Base-by-base conservation (phyloP, 140 eudicot genomes). In the Cichorium intybus region DNA sequence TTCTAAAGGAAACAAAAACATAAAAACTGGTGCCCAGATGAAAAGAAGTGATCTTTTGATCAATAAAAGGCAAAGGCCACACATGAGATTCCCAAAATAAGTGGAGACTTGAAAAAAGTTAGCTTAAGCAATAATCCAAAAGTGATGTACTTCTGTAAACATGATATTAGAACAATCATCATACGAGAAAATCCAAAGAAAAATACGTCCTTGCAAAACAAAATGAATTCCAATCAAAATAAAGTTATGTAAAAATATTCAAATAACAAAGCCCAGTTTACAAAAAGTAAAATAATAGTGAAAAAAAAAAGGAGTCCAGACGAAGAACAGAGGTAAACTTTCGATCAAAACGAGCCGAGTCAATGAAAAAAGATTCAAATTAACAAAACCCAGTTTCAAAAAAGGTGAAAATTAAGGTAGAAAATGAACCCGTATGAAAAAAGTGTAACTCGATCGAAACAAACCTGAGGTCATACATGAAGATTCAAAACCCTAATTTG, bases 41-140 rank as follows among this genome's bases (percentile, higher is more conserved):
- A 54, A 71, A 70, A 60, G 41, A 43, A 70, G 41, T 59, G 68
- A 57, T 47, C 52, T 58, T 48, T 59, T 37, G 52, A 59, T 59
- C 66, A 47, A 57, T 69, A 57, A 26, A 56, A 56, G 41, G 3
- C 28, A 24, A 1, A 61, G 10, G 21, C 26, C 68, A 31, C 17
- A 29, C 55, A 49, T 33, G 6, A 14, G 21, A 21, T 33, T 52
- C 61, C 26, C 10, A 62, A 46, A 62, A 62, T 10, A 24, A 16
- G 27, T 8, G 16, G 31, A 21, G 53, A 11, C 8, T 54, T 53
- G 73, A 68, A 11, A 55, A 9, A 14, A 23, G 18, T 53, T 56
- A 35, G 62, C 46, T 26, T 22, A 60, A 60, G 21, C 24, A 18
- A 64, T 22, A 64, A 64, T 64, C 29, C 18, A 23, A 57, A 27